A percentile compares a stretch with the other conserved stretches of the same genome.
Evolutionary conservation across 176 grass and related monocot species (phyloP).

Genomic region (Panicum miliaceum): DNA sequence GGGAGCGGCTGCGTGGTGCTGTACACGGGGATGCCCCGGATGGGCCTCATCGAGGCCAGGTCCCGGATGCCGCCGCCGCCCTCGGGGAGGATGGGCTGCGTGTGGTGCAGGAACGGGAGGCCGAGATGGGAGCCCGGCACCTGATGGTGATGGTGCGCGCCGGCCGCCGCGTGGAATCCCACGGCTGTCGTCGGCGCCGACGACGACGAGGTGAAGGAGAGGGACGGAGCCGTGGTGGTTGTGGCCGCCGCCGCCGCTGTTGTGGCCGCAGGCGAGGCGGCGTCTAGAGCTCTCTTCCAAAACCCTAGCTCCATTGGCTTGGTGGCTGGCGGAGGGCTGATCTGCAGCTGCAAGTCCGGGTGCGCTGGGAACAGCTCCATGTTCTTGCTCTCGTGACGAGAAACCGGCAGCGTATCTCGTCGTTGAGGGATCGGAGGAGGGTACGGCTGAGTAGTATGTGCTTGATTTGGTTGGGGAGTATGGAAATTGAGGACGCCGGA

Average conservation of each 20-base stretch:
- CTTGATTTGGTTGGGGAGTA: slow-evolving; percentile 26
- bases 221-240: slow-evolving; percentile 9
- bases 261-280: background rate
- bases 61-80: slow-evolving; percentile 47
- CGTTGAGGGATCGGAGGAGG: background rate
- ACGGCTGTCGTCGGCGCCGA: background rate
- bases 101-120: slow-evolving; percentile 61
- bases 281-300: slow-evolving; percentile 73
- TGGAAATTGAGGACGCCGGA: slow-evolving; percentile 35
- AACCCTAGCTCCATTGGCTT: slow-evolving; percentile 86
- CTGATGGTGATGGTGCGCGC: slow-evolving; percentile 16
- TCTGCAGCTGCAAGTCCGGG: slow-evolving; percentile 91
- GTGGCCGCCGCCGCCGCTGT: background rate
- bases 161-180: slow-evolving; percentile 32
- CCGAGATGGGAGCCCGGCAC: background rate
- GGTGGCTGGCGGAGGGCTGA: slow-evolving; percentile 61
- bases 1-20: slow-evolving; percentile 56
- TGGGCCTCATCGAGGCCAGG: slow-evolving; percentile 58
- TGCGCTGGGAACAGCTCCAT: slow-evolving; percentile 94
- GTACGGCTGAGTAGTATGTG: background rate
- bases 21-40: slow-evolving; percentile 91
- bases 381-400: background rate
- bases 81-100: slow-evolving; percentile 56
- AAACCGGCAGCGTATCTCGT: background rate
- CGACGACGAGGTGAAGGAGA: slow-evolving; percentile 14